Evolutionary conservation across 2,329 filamentous ascomycete genomes (phyloP), one percentile per base, ranked within the genome.

Genomic region (Dactylellina drechsleri): DNA sequence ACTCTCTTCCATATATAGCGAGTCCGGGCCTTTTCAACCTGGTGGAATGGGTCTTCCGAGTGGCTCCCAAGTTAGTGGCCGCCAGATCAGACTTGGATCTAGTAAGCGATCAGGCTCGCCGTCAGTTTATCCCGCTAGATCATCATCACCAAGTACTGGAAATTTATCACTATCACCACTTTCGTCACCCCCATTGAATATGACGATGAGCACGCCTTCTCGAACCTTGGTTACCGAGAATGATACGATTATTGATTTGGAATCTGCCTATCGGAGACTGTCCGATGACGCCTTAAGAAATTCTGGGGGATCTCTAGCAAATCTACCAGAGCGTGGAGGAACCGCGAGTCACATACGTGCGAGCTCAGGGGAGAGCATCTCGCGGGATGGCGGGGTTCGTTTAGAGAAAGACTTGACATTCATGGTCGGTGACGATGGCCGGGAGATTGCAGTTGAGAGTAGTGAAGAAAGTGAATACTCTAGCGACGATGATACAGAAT

Each of bases 271-370:
- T 80, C 85, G 89, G 59, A 86, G 88, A 71, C 83, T 93, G 16
- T 92, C 91, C 0, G 90, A 93, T 80, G 90, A 90, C 10, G 89
- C 89, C 59, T 82, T 93, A 50, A 85, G 87, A 2, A 85, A 85
- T 31, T 88, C 89, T 4, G 85, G 87, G 16, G 89, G 90, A 28
- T 87, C 84, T 59, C 82, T 94, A 36, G 85, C 89, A 5, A 84
- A 85, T 59, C 83, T 92, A 20, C 86, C 89, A n/a, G 80, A 77
- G 76, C 85, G 87, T 59, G 90, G 89, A 79, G 78, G 56, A 78
- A 82, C 84, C 54, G 80, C 80, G 10, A 82, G 83, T 6, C 56
- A 77, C 50, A 79, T 80, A 50, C 77, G 78, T 18, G 81, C 80
- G 43, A 79, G 78, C 10, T 80, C 80, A 28, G 79, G 82, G 45